These are phyloP conservation scores for Trichoderma citrinoviride DNA, from an alignment of 2,329 filamentous ascomycete genomes.

Conservation along the genomic window DNA sequence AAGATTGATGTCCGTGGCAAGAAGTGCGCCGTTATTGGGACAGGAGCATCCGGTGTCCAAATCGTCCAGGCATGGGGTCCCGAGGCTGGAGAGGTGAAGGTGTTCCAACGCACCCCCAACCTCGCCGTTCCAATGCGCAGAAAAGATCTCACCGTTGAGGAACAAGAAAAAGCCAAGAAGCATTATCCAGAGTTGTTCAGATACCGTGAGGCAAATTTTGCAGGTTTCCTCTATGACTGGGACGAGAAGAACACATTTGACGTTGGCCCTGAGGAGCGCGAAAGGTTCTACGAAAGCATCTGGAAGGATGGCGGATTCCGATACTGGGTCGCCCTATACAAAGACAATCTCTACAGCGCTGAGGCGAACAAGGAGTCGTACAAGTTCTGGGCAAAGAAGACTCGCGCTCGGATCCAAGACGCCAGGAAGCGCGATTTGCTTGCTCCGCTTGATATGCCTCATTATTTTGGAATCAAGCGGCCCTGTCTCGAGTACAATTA, in stretches of 20 bases:
- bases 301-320: conserved; percentile 55
- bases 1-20: conserved; percentile 57
- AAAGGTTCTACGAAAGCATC: conserved; percentile 47
- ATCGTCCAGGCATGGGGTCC: conserved; percentile 60
- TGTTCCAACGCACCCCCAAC: conserved; percentile 68
- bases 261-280: conserved; percentile 48
- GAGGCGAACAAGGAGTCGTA: conserved; percentile 54
- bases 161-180: conserved; percentile 44
- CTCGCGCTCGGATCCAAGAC: conserved; percentile 49
- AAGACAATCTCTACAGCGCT: conserved; percentile 46
- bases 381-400: conserved; percentile 54
- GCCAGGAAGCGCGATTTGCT: conserved; percentile 49
- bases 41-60: conserved; percentile 63
- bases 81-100: conserved; percentile 49
- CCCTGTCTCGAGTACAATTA: conserved; percentile 44
- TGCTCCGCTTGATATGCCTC: conserved; percentile 50
- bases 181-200: conserved; percentile 52
- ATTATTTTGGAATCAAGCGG: conserved; percentile 55
- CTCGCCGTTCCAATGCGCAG: conserved; percentile 61
- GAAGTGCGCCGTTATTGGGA: conserved; percentile 61
- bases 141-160: conserved; percentile 37
- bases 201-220: conserved; percentile 52
- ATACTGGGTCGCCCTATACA: conserved; percentile 54
- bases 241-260: conserved; percentile 55
- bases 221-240: conserved; percentile 59